These are phyloP conservation scores for Zygnema cylindricum DNA, from an alignment of 139 green algal species.

Conservation along the genomic window DNA sequence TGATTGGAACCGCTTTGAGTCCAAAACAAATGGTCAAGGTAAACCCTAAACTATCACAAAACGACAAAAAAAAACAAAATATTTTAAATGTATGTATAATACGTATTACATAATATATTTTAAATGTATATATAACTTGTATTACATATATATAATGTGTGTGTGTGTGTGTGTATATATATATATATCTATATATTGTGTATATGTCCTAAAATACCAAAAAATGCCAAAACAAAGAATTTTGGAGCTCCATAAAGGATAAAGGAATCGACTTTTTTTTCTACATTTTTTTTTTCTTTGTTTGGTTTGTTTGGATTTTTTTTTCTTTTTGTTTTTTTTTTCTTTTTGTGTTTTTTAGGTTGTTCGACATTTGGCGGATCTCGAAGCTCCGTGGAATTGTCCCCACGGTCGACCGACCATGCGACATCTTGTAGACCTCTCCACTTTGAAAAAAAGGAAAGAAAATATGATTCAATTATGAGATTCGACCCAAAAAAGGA, in stretches of 20 bases:
- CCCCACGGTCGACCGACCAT: slow-evolving; percentile 97
- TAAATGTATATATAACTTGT: too few relatives aligned
- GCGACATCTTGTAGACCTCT: slow-evolving; percentile 78
- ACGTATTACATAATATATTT: too few relatives aligned
- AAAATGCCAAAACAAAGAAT: too few relatives aligned
- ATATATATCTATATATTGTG: background rate
- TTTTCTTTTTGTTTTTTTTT: background rate
- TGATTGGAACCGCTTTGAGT: slow-evolving; percentile 89
- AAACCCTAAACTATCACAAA: too few relatives aligned
- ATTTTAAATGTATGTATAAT: too few relatives aligned
- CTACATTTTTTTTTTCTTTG: slow-evolving; percentile 33
- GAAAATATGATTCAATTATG: too few relatives aligned
- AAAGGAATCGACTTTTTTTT: background rate
- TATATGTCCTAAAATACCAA: too few relatives aligned
- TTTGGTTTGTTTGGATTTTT: background rate
- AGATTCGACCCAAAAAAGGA: too few relatives aligned
- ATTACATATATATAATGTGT: too few relatives aligned
- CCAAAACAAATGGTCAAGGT: slow-evolving; percentile 71
- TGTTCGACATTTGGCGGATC: slow-evolving; percentile 73
- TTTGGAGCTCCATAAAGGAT: too few relatives aligned
- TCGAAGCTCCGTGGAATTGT: slow-evolving; percentile 95
- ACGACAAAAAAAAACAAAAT: too few relatives aligned
- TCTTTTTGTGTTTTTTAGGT: slow-evolving; percentile 61
- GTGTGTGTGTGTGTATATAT: slow-evolving; percentile 11
- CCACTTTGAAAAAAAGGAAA: slow-evolving; percentile 7